These are phyloP conservation scores for Xylariomycetidae sp. DNA, from an alignment of 2,329 filamentous ascomycete genomes.

Conservation along the genomic window DNA sequence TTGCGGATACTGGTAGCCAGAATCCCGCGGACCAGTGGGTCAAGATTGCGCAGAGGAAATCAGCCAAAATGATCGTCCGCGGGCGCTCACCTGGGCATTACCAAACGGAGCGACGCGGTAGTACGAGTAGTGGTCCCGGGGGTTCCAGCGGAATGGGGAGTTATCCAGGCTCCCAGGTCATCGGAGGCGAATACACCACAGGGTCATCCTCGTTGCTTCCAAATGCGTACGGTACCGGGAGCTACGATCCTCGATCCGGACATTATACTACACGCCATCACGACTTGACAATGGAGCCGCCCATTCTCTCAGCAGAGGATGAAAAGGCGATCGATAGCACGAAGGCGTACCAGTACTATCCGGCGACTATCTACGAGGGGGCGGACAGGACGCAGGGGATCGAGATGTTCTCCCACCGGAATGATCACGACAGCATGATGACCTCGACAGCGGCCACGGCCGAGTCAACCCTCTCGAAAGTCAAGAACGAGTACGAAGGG, in stretches of 20 bases:
- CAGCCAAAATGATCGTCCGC: constrained; percentile 79
- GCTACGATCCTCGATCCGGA: constrained; percentile 34
- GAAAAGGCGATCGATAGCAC: constrained; percentile 41
- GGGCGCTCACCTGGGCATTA: constrained; percentile 79
- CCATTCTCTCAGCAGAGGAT: constrained; percentile 46
- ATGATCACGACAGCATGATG: constrained; percentile 25
- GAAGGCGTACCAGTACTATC: constrained; percentile 52
- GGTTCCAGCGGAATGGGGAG: constrained; percentile 57
- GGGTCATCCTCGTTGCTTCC: constrained; percentile 34
- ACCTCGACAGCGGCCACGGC: constrained; percentile 24
- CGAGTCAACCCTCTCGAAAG: constrained; percentile 31
- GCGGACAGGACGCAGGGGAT: constrained; percentile 38
- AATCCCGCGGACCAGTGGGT: constrained; percentile 49
- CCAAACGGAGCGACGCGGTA: constrained; percentile 62
- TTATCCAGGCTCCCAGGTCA: constrained; percentile 33
- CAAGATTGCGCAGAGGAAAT: constrained; percentile 66
- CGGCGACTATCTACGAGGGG: constrained; percentile 43
- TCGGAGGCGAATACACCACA: constrained; percentile 33
- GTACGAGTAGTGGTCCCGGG: constrained; percentile 60
- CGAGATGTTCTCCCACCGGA: constrained; percentile 42
- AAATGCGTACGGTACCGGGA: constrained; percentile 26
- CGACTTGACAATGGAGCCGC: constrained; percentile 44
- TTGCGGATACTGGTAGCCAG: constrained; percentile 56
- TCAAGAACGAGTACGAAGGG: constrained; percentile 45
- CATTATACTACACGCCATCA: constrained; percentile 41